phyloP scores from a whole-genome alignment of 495 filamentous ascomycete species.

The Amniculicola lignicola region DNA sequence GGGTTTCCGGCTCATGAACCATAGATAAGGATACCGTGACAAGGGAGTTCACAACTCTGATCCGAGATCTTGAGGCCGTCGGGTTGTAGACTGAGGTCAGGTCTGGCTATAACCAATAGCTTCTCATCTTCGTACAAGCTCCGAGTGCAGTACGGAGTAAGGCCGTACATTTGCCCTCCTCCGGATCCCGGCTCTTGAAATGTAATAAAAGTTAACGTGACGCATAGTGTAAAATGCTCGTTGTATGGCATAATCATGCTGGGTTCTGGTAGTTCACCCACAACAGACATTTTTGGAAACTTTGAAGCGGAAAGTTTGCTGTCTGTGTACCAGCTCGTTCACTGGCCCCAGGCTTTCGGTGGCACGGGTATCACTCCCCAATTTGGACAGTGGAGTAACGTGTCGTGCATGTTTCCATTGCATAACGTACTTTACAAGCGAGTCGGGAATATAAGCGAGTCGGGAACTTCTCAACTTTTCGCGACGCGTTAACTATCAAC shows the following conservation, averaged over 20 bases:
- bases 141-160: neutral
- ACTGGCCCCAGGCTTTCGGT: neutral
- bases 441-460: too few species aligned
- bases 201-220: neutral
- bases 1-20: too few species aligned
- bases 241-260: neutral
- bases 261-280: neutral
- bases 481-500: too few species aligned
- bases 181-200: neutral
- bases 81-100: constrained; percentile 3
- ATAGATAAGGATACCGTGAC: neutral
- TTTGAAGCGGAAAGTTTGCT: neutral
- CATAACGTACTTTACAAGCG: too few species aligned
- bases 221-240: neutral
- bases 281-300: neutral
- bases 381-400: neutral
- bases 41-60: neutral
- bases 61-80: neutral
- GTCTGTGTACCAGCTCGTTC: neutral
- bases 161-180: neutral
- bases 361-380: neutral
- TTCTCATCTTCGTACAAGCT: constrained; percentile 1
- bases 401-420: neutral
- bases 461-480: too few species aligned
- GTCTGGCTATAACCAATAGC: neutral